phyloP scores from a whole-genome alignment of 1,139 yeast species.

The Scheffersomyces stambukii region DNA sequence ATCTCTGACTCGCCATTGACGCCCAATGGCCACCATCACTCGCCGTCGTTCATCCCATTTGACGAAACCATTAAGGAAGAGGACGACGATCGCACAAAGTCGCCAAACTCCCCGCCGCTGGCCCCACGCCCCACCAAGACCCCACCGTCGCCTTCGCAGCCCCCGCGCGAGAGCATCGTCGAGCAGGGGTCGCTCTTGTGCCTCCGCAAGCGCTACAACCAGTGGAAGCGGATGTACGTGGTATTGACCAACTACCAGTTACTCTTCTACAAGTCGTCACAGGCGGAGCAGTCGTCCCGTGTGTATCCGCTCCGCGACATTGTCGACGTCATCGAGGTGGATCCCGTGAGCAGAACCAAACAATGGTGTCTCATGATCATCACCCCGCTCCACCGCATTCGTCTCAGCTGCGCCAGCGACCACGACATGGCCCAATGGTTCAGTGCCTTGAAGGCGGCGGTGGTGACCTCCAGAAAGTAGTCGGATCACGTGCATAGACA shows the following conservation, averaged over 20 bases:
- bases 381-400: constrained; percentile 40
- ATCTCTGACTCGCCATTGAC: constrained; percentile 4
- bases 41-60: constrained; percentile 1
- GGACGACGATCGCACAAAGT: neutral
- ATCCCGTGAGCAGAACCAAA: constrained; percentile 15
- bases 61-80: constrained; percentile 4
- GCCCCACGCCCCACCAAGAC: neutral
- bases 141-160: constrained; percentile 1
- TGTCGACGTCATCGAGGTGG: constrained; percentile 53
- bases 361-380: constrained; percentile 46
- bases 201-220: constrained; percentile 39
- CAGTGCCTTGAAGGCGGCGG: constrained; percentile 33
- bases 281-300: constrained; percentile 3
- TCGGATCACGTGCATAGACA: too few relatives aligned
- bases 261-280: constrained; percentile 36
- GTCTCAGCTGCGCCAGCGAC: constrained; percentile 44
- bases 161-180: constrained; percentile 28
- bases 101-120: neutral
- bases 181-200: constrained; percentile 40
- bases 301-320: constrained; percentile 31
- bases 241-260: constrained; percentile 39
- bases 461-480: constrained; percentile 4
- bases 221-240: constrained; percentile 45
- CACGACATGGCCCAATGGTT: constrained; percentile 50
- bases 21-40: constrained; percentile 1